A percentile compares a stretch with the other conserved stretches of the same genome.
Evolutionary conservation across 2,329 filamentous ascomycete species (phyloP).

Genomic region (Sclerotinia borealis): DNA sequence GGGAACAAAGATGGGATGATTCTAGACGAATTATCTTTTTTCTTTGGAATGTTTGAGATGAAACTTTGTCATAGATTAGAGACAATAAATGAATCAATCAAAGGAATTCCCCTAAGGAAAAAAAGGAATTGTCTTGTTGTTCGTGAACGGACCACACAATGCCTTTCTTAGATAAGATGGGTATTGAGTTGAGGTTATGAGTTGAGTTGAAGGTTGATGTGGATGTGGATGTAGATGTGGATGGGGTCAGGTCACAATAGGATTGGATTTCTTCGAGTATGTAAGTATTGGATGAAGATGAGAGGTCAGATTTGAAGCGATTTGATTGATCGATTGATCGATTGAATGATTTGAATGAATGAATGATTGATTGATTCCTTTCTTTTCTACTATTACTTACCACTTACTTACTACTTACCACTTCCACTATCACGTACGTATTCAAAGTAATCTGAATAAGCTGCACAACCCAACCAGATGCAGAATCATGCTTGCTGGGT

Average conservation of each 20-base stretch:
- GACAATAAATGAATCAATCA: slow-evolving; percentile 1
- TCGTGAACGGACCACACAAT: not conserved
- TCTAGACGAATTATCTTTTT: not conserved
- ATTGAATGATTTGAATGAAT: not conserved
- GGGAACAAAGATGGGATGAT: slow-evolving; percentile 7
- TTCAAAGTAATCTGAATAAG: not conserved
- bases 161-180: not conserved
- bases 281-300: too few species aligned
- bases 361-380: not conserved
- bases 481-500: not conserved
- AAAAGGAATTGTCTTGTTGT: not conserved
- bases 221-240: not conserved
- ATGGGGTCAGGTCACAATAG: too few species aligned
- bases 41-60: slow-evolving; percentile 2
- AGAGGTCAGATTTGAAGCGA: not conserved
- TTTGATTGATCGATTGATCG: not conserved
- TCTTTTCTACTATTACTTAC: not conserved
- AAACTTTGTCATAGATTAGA: not conserved
- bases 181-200: not conserved
- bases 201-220: not conserved
- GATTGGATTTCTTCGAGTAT: too few species aligned
- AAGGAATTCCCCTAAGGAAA: not conserved
- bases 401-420: not conserved
- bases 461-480: not conserved
- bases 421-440: not conserved